Evolutionary conservation across 2,329 filamentous ascomycete genomes (phyloP), one percentile per base, ranked within the genome.

Genomic region (Paracamarosporium sp.): DNA sequence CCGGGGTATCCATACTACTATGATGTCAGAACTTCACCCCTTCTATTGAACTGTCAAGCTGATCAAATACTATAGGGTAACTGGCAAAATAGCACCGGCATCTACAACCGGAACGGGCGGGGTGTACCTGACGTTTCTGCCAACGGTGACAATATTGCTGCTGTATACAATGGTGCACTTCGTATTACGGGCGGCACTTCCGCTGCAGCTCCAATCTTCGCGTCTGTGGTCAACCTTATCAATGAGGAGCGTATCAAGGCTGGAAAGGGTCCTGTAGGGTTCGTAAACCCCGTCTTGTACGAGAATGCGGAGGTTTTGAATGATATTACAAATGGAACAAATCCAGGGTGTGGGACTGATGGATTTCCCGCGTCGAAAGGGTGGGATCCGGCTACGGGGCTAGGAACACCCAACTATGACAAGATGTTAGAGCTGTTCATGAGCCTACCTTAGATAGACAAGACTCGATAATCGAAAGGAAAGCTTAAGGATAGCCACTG

Each of bases 81-180:
- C 69, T 83, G 66, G 73, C 74, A 59, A 64, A 78, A 80, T 68
- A 66, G 73, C 63, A 48, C 50, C 15, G 43, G 43, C 5, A 3
- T 51, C 20, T 51, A 51, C 24, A 51, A 51, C 33, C 48, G 48
- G 12, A 55, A 54, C 15, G 86, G 86, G 0, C 80, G 86, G 56
- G 87, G 76, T 0, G 83, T 84, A 56, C 86, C 86, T 0, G 86
- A 89, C 60, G 79, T 90, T 22, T 82, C 86, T 1, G 83, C 83
- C 7, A 83, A 85, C 56, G 88, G 86, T 30, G 68, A 61, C 71
- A 59, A 70, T 50, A 82, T 78, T 58, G 71, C 68, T n/a, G 66
- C 76, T 4, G 64, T 77, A 13, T 67, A 74, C 59, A 66, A 73
- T 50, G 72, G 74, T 2, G 64, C 50, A 5, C 60, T 74, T n/a